Evolutionary conservation across 257 asterid species (phyloP), one percentile per base, ranked within the genome.

Genomic region (Solanum rostratum): DNA sequence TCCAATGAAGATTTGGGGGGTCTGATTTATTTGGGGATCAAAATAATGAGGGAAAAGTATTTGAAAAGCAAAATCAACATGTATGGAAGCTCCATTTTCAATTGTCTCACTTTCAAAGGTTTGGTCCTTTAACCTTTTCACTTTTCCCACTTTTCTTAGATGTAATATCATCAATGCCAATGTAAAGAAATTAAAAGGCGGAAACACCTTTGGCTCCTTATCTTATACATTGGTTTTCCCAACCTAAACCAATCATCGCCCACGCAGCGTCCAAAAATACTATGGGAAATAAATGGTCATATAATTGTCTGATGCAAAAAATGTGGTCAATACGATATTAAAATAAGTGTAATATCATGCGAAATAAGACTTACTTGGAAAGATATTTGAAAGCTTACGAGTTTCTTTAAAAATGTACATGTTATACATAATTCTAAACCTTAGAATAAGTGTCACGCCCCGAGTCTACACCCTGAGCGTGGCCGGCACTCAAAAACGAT

Each of bases 41-140:
- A 46, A 81, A 65, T 13, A 13, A 22, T 86, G 71, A 45, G 71
- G 60, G 59, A 24, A 76, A 70, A 76, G 82, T 76, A 49, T 49
- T 76, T 76, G 15, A 78, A 90, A 88, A 84, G 87, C 62, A 63
- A 79, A 37, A 84, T 20, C 85, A 70, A 86, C 84, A 37, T 81
- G 81, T 74, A 74, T 46, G 60, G 60, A 84, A 83, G 86, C 69
- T 83, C 81, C 66, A 59, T 37, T 63, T 66, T 70, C 74, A 29
- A 49, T 59, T 82, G 33, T 45, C 45, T 83, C 41, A 66, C 84
- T 86, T 85, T 86, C 79, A 54, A 85, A 74, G 84, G 11, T 78
- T 84, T 43, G 55, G 73, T 54, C 20, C 88, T 82, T 68, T 37
- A 68, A 68, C 78, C 78, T 68, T 74, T 60, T 60, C 8, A 7